Evolutionary conservation across 1,139 yeast species (phyloP).

Genomic region (Yamadazyma buinensis): DNA sequence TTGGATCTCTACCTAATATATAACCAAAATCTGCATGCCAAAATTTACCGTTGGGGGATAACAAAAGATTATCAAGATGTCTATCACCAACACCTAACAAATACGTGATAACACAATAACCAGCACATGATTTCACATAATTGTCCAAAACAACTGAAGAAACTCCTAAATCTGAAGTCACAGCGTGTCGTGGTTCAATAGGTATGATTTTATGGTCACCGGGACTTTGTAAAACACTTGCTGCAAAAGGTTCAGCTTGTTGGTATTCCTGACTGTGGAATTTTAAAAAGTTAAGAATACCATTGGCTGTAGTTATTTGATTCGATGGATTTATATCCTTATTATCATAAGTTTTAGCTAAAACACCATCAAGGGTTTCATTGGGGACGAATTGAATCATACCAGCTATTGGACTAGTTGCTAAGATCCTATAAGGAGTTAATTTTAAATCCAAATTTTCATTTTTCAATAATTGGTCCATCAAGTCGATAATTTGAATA

Average conservation of each 20-base stretch:
- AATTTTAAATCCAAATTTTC: constrained; percentile 87
- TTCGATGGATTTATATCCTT: constrained; percentile 3
- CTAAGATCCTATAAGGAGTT: constrained; percentile 86
- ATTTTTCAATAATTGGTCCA: constrained; percentile 84
- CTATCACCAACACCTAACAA: constrained; percentile 95
- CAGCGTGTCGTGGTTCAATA: constrained; percentile 26
- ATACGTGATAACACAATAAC: constrained; percentile 95
- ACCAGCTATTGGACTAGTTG: constrained; percentile 89
- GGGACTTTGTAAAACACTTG: constrained; percentile 23
- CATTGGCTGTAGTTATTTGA: constrained; percentile 30
- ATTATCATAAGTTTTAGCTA: constrained; percentile 48
- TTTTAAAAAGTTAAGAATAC: constrained; percentile 68
- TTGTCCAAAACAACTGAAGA: constrained; percentile 81
- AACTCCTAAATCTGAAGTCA: constrained; percentile 64
- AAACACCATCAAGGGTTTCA: constrained; percentile 79
- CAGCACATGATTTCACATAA: constrained; percentile 93
- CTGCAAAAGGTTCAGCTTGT: constrained; percentile 23
- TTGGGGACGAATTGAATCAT: constrained; percentile 91
- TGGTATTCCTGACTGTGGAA: constrained; percentile 52
- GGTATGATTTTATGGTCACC: constrained; percentile 2
- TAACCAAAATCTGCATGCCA: constrained; percentile 99
- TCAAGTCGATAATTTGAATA: constrained; percentile 82
- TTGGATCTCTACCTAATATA: constrained; percentile 93
- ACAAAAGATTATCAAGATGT: constrained; percentile 82
- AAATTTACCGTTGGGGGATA: constrained; percentile 74